Evolutionary conservation across 805 yeast species (phyloP).

Genomic region (Saccharomycopsis fodiens): DNA sequence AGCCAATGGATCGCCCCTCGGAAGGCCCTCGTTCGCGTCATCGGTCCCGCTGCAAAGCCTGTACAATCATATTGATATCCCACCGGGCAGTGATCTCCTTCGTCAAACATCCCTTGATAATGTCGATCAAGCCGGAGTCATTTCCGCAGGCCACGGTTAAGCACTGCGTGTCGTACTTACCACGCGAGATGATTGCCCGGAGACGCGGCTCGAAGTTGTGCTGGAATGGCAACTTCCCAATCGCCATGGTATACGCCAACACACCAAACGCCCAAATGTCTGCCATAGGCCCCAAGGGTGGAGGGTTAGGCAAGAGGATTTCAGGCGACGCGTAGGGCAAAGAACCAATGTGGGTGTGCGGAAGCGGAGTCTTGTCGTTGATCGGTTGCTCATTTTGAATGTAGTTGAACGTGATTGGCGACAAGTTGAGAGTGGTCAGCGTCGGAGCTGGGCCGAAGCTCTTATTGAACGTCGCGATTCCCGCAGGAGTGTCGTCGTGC

Average conservation of each 20-base stretch:
- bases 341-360: constrained; percentile 76
- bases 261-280: constrained; percentile 94
- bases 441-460: constrained; percentile 27
- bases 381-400: constrained; percentile 23
- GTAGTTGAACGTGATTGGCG: constrained; percentile 23
- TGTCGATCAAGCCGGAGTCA: constrained; percentile 25
- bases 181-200: constrained; percentile 62
- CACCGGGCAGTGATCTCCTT: constrained; percentile 44
- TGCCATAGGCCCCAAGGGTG: constrained; percentile 51
- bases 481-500: constrained; percentile 29
- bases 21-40: too few relatives aligned
- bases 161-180: constrained; percentile 45
- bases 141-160: constrained; percentile 35
- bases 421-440: constrained; percentile 19
- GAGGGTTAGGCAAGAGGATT: constrained; percentile 54
- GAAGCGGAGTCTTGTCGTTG: constrained; percentile 27
- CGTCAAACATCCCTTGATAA: constrained; percentile 48
- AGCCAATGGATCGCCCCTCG: too few relatives aligned
- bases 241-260: constrained; percentile 59
- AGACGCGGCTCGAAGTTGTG: constrained; percentile 80
- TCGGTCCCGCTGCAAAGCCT: constrained; percentile 12
- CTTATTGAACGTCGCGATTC: constrained; percentile 25
- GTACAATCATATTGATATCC: constrained; percentile 35
- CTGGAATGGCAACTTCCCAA: constrained; percentile 73
- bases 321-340: constrained; percentile 93